Evolutionary conservation across 345 rosid genomes (phyloP), one percentile per base, ranked within the genome.

Genomic region (Bruguiera sexangula): DNA sequence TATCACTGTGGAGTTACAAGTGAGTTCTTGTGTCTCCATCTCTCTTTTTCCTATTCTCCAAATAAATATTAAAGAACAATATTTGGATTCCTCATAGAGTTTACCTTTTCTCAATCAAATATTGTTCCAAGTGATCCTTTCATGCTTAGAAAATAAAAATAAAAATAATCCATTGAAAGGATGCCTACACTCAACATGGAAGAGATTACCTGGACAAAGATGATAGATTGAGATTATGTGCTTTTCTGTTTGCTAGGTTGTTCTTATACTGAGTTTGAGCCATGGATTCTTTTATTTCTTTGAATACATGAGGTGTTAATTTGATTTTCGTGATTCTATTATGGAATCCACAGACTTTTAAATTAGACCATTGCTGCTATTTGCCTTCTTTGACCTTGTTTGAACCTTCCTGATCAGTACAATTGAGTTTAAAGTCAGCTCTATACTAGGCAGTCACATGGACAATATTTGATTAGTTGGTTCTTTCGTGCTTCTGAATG

Each of bases 1-100:
- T 82, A 74, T 75, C 98, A 92, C 89, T 90, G 98, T 87, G 98
- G 98, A 82, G 98, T 90, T 85, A 88, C 95, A 82, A 92, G 98
- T 92, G 97, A 91, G 97, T 89, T 83, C 82, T 85, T 91, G 91
- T 79, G 85, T 77, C 84, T 84, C 81, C 88, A 64, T 52, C 74
- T 60, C 67, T 73, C 65, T 59, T 68, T 21, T 48, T 58, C 30
- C 43, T 29, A n/a, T 67, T 75, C 4, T 64, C 10, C 10, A 43
- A 43, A 22, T 16, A 13, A 53, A 62, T 43, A 43, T 43, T 27
- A 29, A 63, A 9, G 8, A 58, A 58, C 50, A 43, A 51, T 60
- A 50, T 9, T 57, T 59, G 63, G 58, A 70, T 74, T 75, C 58
- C 39, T 70, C 37, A 63, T 57, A 54, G 16, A 43, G 59, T 46